Evolutionary conservation across 129 eudicot species (phyloP), one percentile per base, ranked within the genome.

Genomic region (Smallanthus sonchifolius): DNA sequence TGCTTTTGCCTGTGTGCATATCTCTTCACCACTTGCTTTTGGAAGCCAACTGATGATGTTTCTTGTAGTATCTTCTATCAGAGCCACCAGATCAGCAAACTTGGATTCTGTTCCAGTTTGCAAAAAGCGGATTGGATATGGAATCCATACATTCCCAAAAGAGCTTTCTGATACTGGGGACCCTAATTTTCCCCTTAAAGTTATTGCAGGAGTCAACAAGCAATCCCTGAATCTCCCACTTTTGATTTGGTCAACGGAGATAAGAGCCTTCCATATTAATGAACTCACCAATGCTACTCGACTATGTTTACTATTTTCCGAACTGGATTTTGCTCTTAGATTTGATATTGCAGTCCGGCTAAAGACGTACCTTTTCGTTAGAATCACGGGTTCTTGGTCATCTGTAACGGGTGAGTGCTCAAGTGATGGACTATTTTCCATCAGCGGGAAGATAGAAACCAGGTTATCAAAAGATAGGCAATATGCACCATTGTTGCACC

Each of bases 271-370:
- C 79, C 82, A 77, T 51, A 82, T 56, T 63, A 81, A 20, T 2
- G 79, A 43, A 38, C 76, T 51, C 72, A 77, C 78, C n/a, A 77
- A 28, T 2, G 78, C 47, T 9, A 82, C 86, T 4, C 86, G 79
- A 72, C 72, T 77, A 37, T 45, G 76, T 36, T 17, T 61, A 9
- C 19, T 28, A 3, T 65, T 48, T 37, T 7, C 6, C 34, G 54
- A 39, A 54, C 57, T 11, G 2, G 45, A 39, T 51, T 63, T 79
- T 48, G 64, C 70, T 69, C 72, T 57, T 67, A 67, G 62, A 71
- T 70, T 73, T 67, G 82, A 56, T 73, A 77, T 67, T n/a, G 19
- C 36, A 20, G 17, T 10, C 54, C 69, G 63, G 19, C 49, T 75
- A 39, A 77, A 77, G 39, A 56, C 69, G 37, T 72, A 73, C 47